Evolutionary conservation across 1,139 yeast genomes (phyloP).

Genomic region (Pichia inconspicua): DNA sequence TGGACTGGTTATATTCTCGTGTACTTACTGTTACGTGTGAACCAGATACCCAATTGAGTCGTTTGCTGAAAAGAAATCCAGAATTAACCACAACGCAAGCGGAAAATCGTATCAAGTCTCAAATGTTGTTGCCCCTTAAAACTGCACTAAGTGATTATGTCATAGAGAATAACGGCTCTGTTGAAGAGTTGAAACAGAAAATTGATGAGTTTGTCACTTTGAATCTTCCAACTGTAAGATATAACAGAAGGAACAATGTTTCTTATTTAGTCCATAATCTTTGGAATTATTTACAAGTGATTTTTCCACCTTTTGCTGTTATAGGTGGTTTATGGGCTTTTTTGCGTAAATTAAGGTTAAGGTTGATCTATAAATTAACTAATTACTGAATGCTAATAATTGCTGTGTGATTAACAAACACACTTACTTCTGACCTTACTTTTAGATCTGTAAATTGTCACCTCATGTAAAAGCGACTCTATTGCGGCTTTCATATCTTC

Average conservation of each 20-base stretch:
- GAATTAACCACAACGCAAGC: conserved; percentile 64
- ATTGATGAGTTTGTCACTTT: conserved; percentile 40
- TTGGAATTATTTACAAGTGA: conserved; percentile 34
- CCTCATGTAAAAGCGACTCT: conserved; percentile 19
- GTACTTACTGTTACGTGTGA: conserved; percentile 64
- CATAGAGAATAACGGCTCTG: conserved; percentile 52
- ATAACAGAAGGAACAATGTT: not conserved
- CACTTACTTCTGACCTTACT: conserved; percentile 1
- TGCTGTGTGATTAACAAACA: not conserved
- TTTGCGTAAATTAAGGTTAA: conserved; percentile 1
- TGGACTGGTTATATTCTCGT: conserved; percentile 65
- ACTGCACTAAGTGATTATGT: conserved; percentile 55
- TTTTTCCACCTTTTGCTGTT: conserved; percentile 54
- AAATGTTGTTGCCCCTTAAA: conserved; percentile 60
- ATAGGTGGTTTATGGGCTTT: conserved; percentile 38
- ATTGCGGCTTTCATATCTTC: conserved; percentile 21
- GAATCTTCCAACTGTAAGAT: conserved; percentile 38
- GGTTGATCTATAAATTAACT: not conserved
- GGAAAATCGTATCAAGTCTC: conserved; percentile 62
- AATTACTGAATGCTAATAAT: not conserved
- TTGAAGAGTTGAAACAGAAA: conserved; percentile 40
- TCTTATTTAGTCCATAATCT: not conserved
- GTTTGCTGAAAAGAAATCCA: conserved; percentile 62
- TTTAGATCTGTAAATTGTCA: conserved; percentile 12
- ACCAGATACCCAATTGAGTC: conserved; percentile 46